Percentiles rank a stretch among this genome's conserved stretches.
Conservation (phyloP, 352 stramenopile species). For the Phytopythium kandeliae region DNA sequence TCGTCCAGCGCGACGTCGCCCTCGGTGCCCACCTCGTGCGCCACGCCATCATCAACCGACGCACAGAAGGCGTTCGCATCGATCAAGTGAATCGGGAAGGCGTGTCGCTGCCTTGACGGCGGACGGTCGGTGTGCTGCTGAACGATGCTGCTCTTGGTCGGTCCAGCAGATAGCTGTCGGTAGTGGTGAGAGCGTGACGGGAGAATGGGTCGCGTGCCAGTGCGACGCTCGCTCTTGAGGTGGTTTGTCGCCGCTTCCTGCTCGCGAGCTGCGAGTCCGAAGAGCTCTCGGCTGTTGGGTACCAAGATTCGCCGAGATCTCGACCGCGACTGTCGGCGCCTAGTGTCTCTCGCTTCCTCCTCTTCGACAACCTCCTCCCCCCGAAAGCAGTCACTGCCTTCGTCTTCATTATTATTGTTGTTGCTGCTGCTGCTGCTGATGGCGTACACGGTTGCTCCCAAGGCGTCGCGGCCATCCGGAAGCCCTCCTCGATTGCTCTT, state of each 20-base stretch:
- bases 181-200: constrained; percentile 24
- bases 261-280: background rate
- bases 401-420: constrained; percentile 7
- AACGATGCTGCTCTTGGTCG: constrained; percentile 14
- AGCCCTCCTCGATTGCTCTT: background rate
- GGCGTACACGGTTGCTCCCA: background rate
- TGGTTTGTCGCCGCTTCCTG: background rate
- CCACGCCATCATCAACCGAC: background rate
- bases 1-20: background rate
- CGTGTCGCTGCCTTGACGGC: constrained; percentile 65
- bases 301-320: background rate
- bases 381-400: background rate
- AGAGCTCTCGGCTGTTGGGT: background rate
- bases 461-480: background rate
- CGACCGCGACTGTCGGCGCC: background rate
- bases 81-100: constrained; percentile 73
- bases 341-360: background rate
- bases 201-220: constrained; percentile 2
- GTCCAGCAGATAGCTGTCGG: constrained; percentile 16
- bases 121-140: constrained; percentile 30
- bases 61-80: constrained; percentile 32
- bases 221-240: background rate
- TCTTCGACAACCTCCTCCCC: background rate
- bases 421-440: no score
- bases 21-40: background rate